These are phyloP conservation scores for Fusarium chaquense DNA, from an alignment of 2,329 filamentous ascomycete species.

Conservation along the genomic window DNA sequence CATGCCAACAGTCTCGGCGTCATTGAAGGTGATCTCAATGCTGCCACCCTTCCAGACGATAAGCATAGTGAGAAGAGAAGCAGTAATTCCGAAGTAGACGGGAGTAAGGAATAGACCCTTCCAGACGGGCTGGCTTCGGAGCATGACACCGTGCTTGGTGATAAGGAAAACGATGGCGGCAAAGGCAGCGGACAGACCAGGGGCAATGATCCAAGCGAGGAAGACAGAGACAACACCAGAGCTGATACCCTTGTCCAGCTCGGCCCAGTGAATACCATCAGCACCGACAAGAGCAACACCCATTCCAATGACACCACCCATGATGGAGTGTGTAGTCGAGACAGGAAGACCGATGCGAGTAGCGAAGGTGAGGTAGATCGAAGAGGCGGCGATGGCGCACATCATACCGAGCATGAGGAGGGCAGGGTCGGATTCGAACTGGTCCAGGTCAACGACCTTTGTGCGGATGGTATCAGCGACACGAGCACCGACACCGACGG, in stretches of 20 bases:
- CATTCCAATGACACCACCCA: conserved; percentile 71
- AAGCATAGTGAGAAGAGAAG: conserved; percentile 68
- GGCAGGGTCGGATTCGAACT: conserved; percentile 62
- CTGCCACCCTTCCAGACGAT: conserved; percentile 68
- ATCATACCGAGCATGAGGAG: conserved; percentile 71
- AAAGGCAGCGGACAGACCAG: conserved; percentile 66
- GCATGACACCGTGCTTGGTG: conserved; percentile 70
- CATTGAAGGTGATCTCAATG: conserved; percentile 54
- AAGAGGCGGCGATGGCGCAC: conserved; percentile 66
- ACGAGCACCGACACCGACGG: conserved; percentile 70
- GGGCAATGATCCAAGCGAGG: conserved; percentile 71
- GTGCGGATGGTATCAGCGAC: conserved; percentile 73
- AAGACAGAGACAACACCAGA: conserved; percentile 66
- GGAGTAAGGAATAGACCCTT: conserved; percentile 66
- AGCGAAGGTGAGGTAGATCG: conserved; percentile 67
- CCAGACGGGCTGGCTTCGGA: conserved; percentile 64
- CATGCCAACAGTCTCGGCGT: conserved; percentile 62
- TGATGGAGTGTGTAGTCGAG: conserved; percentile 72
- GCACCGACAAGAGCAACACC: conserved; percentile 67
- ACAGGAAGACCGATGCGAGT: conserved; percentile 68
- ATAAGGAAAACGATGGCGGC: conserved; percentile 67
- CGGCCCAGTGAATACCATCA: conserved; percentile 66
- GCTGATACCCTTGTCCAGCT: conserved; percentile 55
- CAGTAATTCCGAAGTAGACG: conserved; percentile 68
- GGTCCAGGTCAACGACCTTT: conserved; percentile 65